Conservation (phyloP, 352 stramenopile genomes). For the Peronosclerospora sorghi region DNA sequence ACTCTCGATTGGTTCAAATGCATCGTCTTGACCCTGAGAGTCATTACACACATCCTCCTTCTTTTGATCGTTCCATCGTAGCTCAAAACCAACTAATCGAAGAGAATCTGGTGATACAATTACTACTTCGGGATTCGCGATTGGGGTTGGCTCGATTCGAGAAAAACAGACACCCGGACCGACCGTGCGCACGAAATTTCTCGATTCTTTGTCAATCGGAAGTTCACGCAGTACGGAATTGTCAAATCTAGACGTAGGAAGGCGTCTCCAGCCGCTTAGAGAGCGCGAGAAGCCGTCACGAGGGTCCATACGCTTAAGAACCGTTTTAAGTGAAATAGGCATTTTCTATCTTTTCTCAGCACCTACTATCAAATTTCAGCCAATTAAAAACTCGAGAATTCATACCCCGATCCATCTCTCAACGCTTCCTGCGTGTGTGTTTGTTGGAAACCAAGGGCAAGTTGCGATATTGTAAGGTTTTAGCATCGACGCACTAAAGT, state of each 20-base stretch:
- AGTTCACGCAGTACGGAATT: constrained; percentile 55
- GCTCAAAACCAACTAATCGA: constrained; percentile 48
- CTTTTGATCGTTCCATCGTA: constrained; percentile 5
- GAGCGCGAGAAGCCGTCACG: constrained; percentile 7
- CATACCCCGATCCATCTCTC: no score
- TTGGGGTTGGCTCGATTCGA: constrained; percentile 43
- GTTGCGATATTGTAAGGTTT: no score
- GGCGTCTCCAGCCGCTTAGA: constrained; percentile 34
- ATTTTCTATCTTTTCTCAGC: no score
- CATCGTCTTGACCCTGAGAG: constrained; percentile 3
- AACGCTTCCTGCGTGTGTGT: no score
- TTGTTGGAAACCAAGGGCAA: no score
- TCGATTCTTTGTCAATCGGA: constrained; percentile 38
- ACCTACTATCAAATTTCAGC: no score
- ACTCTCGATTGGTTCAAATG: constrained; percentile 25
- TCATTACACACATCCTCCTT: neutral
- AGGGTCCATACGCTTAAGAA: constrained; percentile 2
- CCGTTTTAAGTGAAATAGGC: no score
- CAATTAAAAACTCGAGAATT: no score
- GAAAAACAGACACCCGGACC: constrained; percentile 55
- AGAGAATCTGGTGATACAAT: constrained; percentile 37
- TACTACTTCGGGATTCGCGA: constrained; percentile 49
- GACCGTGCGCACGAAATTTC: constrained; percentile 38
- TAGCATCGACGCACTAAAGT: no score
- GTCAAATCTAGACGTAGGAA: constrained; percentile 30